Evolutionary conservation across 108 stramenopile species (phyloP).

Genomic region (Skeletonema grethae): DNA sequence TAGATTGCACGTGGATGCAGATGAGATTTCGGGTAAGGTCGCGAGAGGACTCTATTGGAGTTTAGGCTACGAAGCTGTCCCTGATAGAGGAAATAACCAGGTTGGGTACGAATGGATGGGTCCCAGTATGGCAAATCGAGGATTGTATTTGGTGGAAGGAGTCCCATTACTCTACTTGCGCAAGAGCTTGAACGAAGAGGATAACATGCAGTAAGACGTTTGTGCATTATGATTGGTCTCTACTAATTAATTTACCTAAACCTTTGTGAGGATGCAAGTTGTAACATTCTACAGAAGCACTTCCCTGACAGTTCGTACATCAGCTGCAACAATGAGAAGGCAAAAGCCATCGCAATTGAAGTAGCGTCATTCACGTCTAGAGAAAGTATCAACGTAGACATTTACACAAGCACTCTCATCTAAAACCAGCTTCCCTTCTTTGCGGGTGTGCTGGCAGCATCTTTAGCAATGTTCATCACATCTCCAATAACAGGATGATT

Average conservation of each 20-base stretch:
- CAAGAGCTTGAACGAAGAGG: conserved; percentile 21
- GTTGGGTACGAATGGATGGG: conserved; percentile 53
- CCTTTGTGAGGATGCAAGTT: not conserved
- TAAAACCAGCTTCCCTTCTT: conserved; percentile 4
- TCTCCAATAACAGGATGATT: conserved; percentile 77
- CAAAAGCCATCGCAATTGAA: not conserved
- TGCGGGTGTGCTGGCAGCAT: conserved; percentile 35
- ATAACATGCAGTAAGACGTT: not conserved
- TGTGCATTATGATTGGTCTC: not conserved
- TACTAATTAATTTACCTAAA: not conserved
- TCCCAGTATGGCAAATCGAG: conserved; percentile 40
- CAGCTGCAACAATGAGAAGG: not conserved
- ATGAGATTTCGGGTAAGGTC: conserved; percentile 48
- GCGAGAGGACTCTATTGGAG: conserved; percentile 57
- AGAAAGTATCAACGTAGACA: not conserved
- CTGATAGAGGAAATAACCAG: conserved; percentile 29
- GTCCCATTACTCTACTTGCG: conserved; percentile 52
- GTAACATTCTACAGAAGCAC: not conserved
- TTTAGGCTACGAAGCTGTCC: conserved; percentile 56
- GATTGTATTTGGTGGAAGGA: conserved; percentile 62
- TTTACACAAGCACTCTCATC: not conserved
- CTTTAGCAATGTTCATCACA: conserved; percentile 54
- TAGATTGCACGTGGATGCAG: conserved; percentile 71
- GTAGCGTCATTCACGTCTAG: conserved; percentile 3
- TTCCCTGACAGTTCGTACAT: not conserved